These are phyloP conservation scores for Pseudoperonospora humuli DNA, from an alignment of 352 stramenopile genomes.

Conservation along the genomic window DNA sequence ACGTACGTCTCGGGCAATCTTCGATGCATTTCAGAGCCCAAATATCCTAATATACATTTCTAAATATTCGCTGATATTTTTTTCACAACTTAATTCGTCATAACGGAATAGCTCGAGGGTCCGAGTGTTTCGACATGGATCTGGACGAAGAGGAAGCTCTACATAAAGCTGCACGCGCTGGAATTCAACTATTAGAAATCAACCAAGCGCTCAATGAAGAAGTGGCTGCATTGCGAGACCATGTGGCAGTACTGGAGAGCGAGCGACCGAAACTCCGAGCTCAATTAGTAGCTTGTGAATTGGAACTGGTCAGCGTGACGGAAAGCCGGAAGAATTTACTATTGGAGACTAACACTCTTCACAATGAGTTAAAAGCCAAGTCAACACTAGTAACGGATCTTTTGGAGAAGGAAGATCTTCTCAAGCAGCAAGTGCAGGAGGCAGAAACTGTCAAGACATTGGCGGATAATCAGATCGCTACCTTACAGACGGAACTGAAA, in stretches of 20 bases:
- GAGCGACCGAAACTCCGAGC: constrained; percentile 37
- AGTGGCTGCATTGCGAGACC: constrained; percentile 44
- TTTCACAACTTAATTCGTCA: no score
- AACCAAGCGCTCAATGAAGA: constrained; percentile 64
- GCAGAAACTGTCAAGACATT: constrained; percentile 20
- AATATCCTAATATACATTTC: no score
- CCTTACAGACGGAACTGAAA: constrained; percentile 23
- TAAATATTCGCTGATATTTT: no score
- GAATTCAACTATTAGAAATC: constrained; percentile 65
- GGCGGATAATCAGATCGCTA: constrained; percentile 30
- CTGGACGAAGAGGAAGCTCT: constrained; percentile 59
- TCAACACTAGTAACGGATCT: constrained; percentile 47
- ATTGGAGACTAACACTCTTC: constrained; percentile 45
- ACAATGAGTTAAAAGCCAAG: constrained; percentile 50
- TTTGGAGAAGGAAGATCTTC: constrained; percentile 41
- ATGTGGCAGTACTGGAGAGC: constrained; percentile 44
- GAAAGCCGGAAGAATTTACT: constrained; percentile 38
- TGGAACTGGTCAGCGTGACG: constrained; percentile 33
- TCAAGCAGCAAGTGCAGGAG: constrained; percentile 30
- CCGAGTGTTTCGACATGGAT: constrained; percentile 32
- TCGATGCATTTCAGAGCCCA: neutral
- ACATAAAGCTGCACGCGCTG: constrained; percentile 52
- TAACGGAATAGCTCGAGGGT: constrained; percentile 14
- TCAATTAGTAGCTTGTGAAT: constrained; percentile 29
- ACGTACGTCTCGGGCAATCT: constrained; percentile 1